Conservation (phyloP, 2,329 filamentous ascomycete genomes). For the Diaporthe velutina region DNA sequence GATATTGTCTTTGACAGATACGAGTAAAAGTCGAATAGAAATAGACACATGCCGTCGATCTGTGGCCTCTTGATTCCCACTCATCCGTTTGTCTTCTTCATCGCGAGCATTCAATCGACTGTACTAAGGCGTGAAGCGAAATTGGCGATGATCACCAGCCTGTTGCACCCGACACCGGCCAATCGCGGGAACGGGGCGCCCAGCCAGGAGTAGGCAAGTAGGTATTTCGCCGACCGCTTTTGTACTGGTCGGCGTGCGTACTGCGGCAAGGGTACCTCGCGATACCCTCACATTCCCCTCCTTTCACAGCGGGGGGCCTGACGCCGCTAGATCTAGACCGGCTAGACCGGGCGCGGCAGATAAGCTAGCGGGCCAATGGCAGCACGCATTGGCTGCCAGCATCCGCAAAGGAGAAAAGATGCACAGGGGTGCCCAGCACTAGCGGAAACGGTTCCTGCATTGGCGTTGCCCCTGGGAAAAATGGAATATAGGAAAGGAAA, state of each 20-base stretch:
- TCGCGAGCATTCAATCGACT: not conserved
- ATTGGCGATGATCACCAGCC: conserved; percentile 8
- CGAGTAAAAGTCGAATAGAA: conserved; percentile 12
- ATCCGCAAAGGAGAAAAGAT: conserved; percentile 17
- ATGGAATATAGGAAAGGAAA: conserved; percentile 22
- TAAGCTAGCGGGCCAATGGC: not conserved
- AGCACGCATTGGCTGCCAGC: not conserved
- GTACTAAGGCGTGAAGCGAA: conserved; percentile 1
- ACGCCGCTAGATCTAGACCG: not conserved
- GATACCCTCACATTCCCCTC: not conserved
- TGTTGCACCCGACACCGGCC: not conserved
- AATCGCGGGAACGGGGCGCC: not conserved
- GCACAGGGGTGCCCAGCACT: conserved; percentile 10
- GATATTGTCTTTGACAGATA: conserved; percentile 16
- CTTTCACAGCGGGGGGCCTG: not conserved
- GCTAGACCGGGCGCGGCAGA: not conserved
- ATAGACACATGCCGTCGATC: conserved; percentile 22
- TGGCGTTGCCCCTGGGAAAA: conserved; percentile 32
- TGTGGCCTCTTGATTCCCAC: conserved; percentile 2
- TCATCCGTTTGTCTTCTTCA: not conserved
- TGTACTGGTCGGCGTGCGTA: not conserved
- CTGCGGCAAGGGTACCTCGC: not conserved
- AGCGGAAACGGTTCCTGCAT: conserved; percentile 35
- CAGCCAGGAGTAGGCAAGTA: no score
- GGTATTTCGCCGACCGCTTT: not conserved